These are phyloP conservation scores for Metschnikowia baotianmanensis DNA, from an alignment of 805 yeast genomes.

Conservation along the genomic window DNA sequence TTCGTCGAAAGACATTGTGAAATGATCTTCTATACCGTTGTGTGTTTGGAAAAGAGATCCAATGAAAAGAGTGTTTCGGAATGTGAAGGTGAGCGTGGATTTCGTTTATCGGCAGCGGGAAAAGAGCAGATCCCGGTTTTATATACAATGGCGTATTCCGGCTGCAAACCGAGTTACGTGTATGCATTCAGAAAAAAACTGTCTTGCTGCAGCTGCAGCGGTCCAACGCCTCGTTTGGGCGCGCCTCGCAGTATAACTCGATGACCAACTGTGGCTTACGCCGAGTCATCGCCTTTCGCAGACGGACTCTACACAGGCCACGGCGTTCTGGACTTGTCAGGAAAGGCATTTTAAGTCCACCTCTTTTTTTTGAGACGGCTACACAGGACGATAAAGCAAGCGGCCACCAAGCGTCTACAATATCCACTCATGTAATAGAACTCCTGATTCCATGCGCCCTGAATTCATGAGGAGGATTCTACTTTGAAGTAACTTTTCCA, in stretches of 20 bases:
- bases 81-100: neutral
- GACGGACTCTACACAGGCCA: conserved; percentile 1
- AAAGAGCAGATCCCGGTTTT: conserved; percentile 1
- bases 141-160: conserved; percentile 6
- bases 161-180: conserved; percentile 11
- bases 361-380: neutral
- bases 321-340: conserved; percentile 10
- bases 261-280: conserved; percentile 7
- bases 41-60: neutral
- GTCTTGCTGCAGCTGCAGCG: conserved; percentile 7
- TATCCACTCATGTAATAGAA: neutral
- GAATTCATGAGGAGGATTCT: too few relatives aligned
- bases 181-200: neutral
- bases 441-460: neutral
- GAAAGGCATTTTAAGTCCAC: conserved; percentile 5
- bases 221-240: neutral
- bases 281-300: conserved; percentile 1
- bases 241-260: neutral
- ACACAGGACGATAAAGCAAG: conserved; percentile 4
- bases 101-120: neutral
- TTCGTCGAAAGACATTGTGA: conserved; percentile 8
- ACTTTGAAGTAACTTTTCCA: too few relatives aligned
- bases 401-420: neutral
- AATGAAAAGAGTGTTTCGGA: too few relatives aligned
- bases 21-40: neutral